phyloP scores from a whole-genome alignment of 345 rosid species.

The Conringia planisiliqua region DNA sequence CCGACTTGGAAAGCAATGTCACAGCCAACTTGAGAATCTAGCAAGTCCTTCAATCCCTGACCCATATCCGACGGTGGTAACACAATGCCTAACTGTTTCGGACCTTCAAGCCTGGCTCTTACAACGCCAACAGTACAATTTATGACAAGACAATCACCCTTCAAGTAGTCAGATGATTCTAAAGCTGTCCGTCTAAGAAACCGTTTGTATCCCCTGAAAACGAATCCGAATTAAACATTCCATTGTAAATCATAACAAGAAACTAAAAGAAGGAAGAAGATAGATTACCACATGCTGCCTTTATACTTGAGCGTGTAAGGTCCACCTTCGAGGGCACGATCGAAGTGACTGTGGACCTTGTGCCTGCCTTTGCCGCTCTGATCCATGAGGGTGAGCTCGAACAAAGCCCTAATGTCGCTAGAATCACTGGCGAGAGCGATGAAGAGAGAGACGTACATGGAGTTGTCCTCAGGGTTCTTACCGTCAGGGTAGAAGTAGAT shows the following conservation, averaged over 20 bases:
- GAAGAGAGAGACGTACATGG: slow-evolving; percentile 75
- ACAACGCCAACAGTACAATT: slow-evolving; percentile 95
- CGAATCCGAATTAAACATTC: not conserved
- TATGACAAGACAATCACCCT: slow-evolving; percentile 75
- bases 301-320: slow-evolving; percentile 78
- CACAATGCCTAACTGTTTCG: slow-evolving; percentile 56
- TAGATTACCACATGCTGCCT: slow-evolving; percentile 94
- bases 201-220: slow-evolving; percentile 93
- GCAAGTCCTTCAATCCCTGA: slow-evolving; percentile 56
- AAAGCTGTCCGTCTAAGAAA: slow-evolving; percentile 66
- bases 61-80: slow-evolving; percentile 79
- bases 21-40: slow-evolving; percentile 75
- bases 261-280: not conserved
- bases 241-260: too few relatives aligned
- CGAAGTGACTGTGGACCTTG: slow-evolving; percentile 90
- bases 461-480: slow-evolving; percentile 68
- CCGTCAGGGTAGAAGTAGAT: slow-evolving; percentile 95
- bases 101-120: slow-evolving; percentile 66
- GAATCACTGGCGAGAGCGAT: slow-evolving; percentile 88
- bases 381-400: slow-evolving; percentile 79
- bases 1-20: slow-evolving; percentile 75
- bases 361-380: slow-evolving; percentile 93
- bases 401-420: slow-evolving; percentile 88
- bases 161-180: slow-evolving; percentile 76
- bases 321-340: slow-evolving; percentile 86